Evolutionary conservation across 2,329 filamentous ascomycete genomes (phyloP).

Genomic region (Aureobasidium sp.): DNA sequence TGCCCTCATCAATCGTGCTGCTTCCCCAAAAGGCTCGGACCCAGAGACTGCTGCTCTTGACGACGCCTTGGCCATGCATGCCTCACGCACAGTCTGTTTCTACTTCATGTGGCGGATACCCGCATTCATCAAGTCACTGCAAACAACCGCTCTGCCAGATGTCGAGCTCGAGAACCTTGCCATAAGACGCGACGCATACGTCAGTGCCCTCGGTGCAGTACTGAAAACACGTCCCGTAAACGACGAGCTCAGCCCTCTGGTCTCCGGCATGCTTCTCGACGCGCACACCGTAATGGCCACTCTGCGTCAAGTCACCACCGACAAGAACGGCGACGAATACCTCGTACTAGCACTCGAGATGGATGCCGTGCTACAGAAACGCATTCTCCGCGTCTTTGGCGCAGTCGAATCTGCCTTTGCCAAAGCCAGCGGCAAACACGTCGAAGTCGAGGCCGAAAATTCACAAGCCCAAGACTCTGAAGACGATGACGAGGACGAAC

Average conservation of each 20-base stretch:
- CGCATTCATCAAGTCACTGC: conserved; percentile 37
- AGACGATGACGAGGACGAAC: conserved; percentile 57
- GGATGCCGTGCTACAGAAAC: conserved; percentile 49
- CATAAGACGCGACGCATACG: conserved; percentile 43
- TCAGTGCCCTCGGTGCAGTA: conserved; percentile 40
- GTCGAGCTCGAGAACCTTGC: conserved; percentile 50
- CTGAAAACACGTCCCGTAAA: conserved; percentile 35
- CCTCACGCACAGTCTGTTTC: conserved; percentile 68
- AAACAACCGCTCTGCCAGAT: conserved; percentile 37
- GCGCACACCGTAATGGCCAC: conserved; percentile 71
- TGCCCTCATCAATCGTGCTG: conserved; percentile 63
- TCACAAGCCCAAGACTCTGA: conserved; percentile 28
- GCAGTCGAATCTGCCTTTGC: conserved; percentile 68
- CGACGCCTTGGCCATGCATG: conserved; percentile 65
- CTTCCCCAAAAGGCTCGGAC: conserved; percentile 36
- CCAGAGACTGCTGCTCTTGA: conserved; percentile 67
- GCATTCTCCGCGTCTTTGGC: conserved; percentile 69
- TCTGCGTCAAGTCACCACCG: conserved; percentile 36
- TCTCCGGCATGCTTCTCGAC: conserved; percentile 71
- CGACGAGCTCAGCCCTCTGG: conserved; percentile 68
- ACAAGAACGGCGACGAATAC: conserved; percentile 39
- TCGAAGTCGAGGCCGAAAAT: conserved; percentile 23
- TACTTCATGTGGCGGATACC: conserved; percentile 94
- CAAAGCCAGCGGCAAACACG: conserved; percentile 47
- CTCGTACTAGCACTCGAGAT: conserved; percentile 61